Evolutionary conservation across 306 rosid genomes (phyloP).

Genomic region (Spatholobus suberectus): DNA sequence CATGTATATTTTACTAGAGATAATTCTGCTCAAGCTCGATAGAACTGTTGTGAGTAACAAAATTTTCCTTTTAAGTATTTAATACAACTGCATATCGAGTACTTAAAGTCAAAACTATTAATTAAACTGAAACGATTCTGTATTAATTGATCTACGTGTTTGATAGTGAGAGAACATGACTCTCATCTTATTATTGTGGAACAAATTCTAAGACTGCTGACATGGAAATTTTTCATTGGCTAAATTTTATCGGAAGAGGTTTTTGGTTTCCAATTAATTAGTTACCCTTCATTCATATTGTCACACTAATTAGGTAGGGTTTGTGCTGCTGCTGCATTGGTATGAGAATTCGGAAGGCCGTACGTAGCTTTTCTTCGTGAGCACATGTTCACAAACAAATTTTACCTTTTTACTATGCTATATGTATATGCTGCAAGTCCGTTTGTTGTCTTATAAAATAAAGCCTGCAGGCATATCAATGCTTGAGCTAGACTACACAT

Average conservation of each 20-base stretch:
- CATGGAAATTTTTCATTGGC: neutral
- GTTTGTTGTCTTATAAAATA: neutral
- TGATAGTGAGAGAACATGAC: conserved; percentile 5
- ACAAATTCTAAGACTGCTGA: conserved; percentile 1
- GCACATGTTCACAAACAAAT: neutral
- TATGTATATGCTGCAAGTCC: neutral
- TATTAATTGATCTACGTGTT: no score
- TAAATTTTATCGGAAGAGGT: neutral
- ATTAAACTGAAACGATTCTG: no score
- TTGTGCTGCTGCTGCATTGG: neutral
- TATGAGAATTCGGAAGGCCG: neutral
- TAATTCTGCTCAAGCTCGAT: no score
- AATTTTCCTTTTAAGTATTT: no score
- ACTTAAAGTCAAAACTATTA: no score
- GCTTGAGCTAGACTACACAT: neutral
- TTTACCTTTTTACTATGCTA: neutral
- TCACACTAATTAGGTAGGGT: conserved; percentile 31
- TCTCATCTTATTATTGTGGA: neutral
- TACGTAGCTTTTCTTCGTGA: conserved; percentile 18
- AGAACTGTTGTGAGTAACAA: no score
- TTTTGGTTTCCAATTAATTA: neutral
- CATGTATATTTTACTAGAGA: no score
- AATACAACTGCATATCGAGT: no score
- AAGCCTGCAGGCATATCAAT: neutral
- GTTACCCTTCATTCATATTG: neutral